Evolutionary conservation across 2,329 filamentous ascomycete species (phyloP).

Genomic region (Botrytis cinerea): DNA sequence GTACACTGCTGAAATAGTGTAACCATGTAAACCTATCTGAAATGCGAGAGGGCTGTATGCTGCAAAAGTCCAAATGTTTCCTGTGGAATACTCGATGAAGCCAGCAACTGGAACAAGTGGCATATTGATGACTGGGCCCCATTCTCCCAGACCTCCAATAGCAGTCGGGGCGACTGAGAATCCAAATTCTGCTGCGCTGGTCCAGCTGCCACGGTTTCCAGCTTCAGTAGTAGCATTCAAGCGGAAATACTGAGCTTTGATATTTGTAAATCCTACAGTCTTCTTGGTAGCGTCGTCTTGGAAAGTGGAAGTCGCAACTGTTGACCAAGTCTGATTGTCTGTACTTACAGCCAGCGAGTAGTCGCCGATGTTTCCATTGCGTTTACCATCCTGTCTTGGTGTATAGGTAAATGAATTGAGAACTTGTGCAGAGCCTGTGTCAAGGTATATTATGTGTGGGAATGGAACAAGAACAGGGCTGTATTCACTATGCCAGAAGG

Average conservation of each 20-base stretch:
- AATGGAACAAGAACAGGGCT: slow-evolving; percentile 33
- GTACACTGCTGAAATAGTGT: slow-evolving; percentile 42
- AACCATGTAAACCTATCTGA: slow-evolving; percentile 27
- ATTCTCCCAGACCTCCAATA: slow-evolving; percentile 23
- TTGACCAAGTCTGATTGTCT: slow-evolving; percentile 39
- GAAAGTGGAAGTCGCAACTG: slow-evolving; percentile 37
- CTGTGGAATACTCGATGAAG: slow-evolving; percentile 25
- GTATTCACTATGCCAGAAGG: slow-evolving; percentile 43
- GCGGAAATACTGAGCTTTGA: slow-evolving; percentile 26
- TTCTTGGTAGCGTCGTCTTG: slow-evolving; percentile 25
- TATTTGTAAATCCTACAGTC: slow-evolving; percentile 23
- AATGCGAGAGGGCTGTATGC: slow-evolving; percentile 24
- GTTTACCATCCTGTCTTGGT: slow-evolving; percentile 41
- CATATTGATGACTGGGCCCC: slow-evolving; percentile 30
- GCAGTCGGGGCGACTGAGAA: slow-evolving; percentile 12
- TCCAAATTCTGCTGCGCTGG: slow-evolving; percentile 28
- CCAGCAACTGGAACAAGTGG: slow-evolving; percentile 30
- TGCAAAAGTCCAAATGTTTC: slow-evolving; percentile 30
- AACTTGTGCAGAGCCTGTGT: slow-evolving; percentile 40
- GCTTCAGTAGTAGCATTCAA: slow-evolving; percentile 29
- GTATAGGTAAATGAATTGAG: slow-evolving; percentile 41
- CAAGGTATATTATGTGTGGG: slow-evolving; percentile 42
- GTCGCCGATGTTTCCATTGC: slow-evolving; percentile 44
- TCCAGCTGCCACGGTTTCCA: slow-evolving; percentile 29
- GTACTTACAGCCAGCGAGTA: slow-evolving; percentile 39